Percentiles rank a stretch among this genome's conserved stretches.
Evolutionary conservation across 108 stramenopile genomes (phyloP).

Genomic region (Pelagomonas calceolata): DNA sequence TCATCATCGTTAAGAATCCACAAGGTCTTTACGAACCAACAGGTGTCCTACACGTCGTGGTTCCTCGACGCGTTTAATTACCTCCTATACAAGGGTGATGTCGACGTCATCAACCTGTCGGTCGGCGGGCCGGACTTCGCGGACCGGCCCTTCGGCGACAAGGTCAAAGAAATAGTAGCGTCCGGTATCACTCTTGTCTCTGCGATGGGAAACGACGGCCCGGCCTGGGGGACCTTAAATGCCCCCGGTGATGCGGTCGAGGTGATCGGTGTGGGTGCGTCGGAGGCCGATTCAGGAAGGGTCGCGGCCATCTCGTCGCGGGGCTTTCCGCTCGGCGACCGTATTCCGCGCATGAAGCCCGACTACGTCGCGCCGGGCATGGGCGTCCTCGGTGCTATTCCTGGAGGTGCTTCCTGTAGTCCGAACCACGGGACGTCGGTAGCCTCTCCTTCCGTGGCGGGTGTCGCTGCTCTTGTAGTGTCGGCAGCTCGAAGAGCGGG

Average conservation of each 20-base stretch:
- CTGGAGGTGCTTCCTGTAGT: slow-evolving; percentile 9
- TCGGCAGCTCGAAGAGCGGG: slow-evolving; percentile 12
- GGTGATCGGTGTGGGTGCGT: slow-evolving; percentile 19
- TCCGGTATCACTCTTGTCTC: slow-evolving; percentile 19
- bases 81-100: slow-evolving; percentile 6
- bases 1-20: slow-evolving; percentile 10
- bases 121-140: slow-evolving; percentile 20
- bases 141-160: slow-evolving; percentile 17
- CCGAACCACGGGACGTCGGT: slow-evolving; percentile 20
- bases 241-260: slow-evolving; percentile 20
- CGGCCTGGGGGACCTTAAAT: slow-evolving; percentile 19
- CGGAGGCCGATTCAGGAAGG: neutral
- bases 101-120: slow-evolving; percentile 21
- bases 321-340: neutral
- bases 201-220: slow-evolving; percentile 25
- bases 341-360: slow-evolving; percentile 19
- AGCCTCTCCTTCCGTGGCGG: slow-evolving; percentile 23
- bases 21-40: slow-evolving; percentile 18
- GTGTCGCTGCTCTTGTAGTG: slow-evolving; percentile 19
- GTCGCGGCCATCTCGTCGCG: slow-evolving; percentile 17
- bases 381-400: slow-evolving; percentile 16
- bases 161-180: slow-evolving; percentile 21
- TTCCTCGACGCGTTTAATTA: slow-evolving; percentile 27
- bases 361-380: slow-evolving; percentile 17
- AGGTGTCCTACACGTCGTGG: slow-evolving; percentile 27